Evolutionary conservation across 148 eudicot genomes (phyloP), one percentile per base, ranked within the genome.

Genomic region (Amaranthus cruentus): DNA sequence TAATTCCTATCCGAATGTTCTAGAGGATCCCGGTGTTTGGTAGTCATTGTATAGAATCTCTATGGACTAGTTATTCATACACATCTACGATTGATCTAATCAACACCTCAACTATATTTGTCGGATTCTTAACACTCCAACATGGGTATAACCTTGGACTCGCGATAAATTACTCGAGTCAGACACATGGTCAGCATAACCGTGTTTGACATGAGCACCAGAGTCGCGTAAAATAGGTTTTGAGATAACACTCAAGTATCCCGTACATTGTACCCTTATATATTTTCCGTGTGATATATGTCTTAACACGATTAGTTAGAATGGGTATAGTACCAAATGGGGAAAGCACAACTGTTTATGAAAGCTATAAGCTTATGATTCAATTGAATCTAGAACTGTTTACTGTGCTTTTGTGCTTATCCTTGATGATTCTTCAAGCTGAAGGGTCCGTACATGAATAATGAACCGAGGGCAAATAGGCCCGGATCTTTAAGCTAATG

Each of bases 381-480:
- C 51, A 51, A 28, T 50, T 54, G 10, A 28, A 54, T 2, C 47
- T 70, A 65, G 60, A 10, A 38, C 63, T 13, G 43, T 7, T 48
- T 3, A 43, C 58, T 9, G 18, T 12, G 57, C 57, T 75, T 74
- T 47, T 49, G 52, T 48, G 15, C 14, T 42, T 49, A 47, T 21
- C 56, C 43, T 11, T 76, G 66, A 68, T 76, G 68, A 14, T 61
- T 68, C 78, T 76, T 76, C 51, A 47, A 49, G 73, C 51, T 59
- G 46, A 76, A 61, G 78, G 69, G 68, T 76, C 73, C 59, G 50
- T 4, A 15, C 67, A 18, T 75, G 68, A 60, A 59, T 51, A 44
- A 69, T 44, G 21, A 60, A 44, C 12, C 46, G 9, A 46, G 47
- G 62, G 70, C 11, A 42, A 65, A 7, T 6, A 53, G 58, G 71